Evolutionary conservation across 2,329 filamentous ascomycete species (phyloP), one percentile per base, ranked within the genome.

Genomic region (Pseudofabraea citricarpa): DNA sequence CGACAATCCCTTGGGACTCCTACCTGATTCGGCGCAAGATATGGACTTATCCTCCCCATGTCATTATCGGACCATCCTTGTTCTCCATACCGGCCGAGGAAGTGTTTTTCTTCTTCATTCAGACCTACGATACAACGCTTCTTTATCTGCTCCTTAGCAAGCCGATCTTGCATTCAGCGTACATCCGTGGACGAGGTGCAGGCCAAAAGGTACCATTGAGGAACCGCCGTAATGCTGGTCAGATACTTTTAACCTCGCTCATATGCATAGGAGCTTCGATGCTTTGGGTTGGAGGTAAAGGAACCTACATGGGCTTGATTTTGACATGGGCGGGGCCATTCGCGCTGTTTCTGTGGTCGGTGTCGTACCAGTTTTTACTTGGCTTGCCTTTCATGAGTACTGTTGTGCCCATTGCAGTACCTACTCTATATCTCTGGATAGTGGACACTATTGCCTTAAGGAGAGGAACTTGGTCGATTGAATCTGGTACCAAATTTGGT

Each of bases 1-100:
- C 83, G 4, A 87, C 85, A 0, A 79, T 83, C 20, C 85, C 85
- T 23, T 90, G 85, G 85, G 85, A 89, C 56, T 85, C 83, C 7
- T 87, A 87, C 61, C 72, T 89, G 31, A 85, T 90, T 53, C 75
- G 73, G 51, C 77, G 70, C 42, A 67, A 71, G 35, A 75, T 89
- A 56, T 89, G 85, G 85, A 81, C 78, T 8, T 90, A 88, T 56
- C 84, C 85, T 2, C 64, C 71, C 9, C 67, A 79, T 55, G 83
- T 77, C 16, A 75, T 88, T 23, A 56, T 83, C 26, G 85, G 85
- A 0, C 71, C 71, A 0, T 81, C 71, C 1, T 58, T 87, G 13
- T 77, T 77, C 54, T 67, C 69, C n/a, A 85, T 89, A 15, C 85
- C 85, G 0, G 61, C 74, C 4, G 85, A 89, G 56, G 85, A 89